Evolutionary conservation across 495 filamentous ascomycete species (phyloP), one percentile per base, ranked within the genome.

Genomic region (Talaromyces trachyspermus): DNA sequence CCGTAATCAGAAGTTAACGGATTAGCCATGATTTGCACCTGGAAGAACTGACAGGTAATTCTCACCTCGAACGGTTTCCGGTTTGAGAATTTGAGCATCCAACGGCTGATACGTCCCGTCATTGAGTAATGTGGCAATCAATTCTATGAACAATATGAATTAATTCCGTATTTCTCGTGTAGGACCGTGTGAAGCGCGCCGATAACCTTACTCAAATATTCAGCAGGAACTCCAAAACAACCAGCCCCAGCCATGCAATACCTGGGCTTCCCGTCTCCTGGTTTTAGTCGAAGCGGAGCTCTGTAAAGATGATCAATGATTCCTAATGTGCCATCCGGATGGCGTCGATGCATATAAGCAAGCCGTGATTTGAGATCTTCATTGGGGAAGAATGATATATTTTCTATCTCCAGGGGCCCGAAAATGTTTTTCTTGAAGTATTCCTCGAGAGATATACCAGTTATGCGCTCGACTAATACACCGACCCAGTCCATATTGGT

Each of bases 401-500:
- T 62, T 23, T 70, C 55, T 27, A 80, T 49, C 32, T 66, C 69
- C 2, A 80, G 66, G 1, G 78, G 77, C 30, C 60, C 49, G 56
- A 78, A 79, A 50, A 81, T 78, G 58, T 79, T 53, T 48, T 69
- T 56, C 49, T 74, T 60, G 52, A 76, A 68, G 61, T 76, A 81
- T 36, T 71, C 70, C 35, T 74, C 68, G 4, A 81, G 66, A 20
- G 64, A 60, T 24, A 70, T 42, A 7, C 69, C 65, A 2, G 70
- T 65, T 23, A 67, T 64, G 11, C 75, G 67, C 54, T 81, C 71
- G 51, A 78, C 56, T 14, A 74, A 48, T 14, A 72, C 59, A 12
- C 78, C 77, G 18, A 70, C 75, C 77, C 76, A 79, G 56, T 81
- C 77, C 44, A 78, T 62, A 43, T 68, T 67, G 29, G 68, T 60